Conservation (phyloP, 1,139 yeast genomes). For the Blastobotrys buckinghamii region DNA sequence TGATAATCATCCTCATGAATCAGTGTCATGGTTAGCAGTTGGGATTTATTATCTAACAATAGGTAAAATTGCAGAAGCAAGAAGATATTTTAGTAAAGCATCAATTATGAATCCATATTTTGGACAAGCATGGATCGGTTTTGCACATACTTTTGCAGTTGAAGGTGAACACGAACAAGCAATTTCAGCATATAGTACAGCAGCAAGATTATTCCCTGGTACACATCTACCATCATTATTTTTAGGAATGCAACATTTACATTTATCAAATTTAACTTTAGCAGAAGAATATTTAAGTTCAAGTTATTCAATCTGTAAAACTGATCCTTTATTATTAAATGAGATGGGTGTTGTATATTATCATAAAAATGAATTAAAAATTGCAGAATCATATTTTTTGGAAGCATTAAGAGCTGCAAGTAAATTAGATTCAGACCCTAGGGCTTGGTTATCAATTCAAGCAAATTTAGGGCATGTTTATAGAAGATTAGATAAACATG, state of each 20-base stretch:
- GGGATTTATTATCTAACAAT: constrained; percentile 84
- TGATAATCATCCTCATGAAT: constrained; percentile 73
- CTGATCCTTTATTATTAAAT: constrained; percentile 82
- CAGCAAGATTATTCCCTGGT: constrained; percentile 90
- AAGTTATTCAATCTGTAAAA: constrained; percentile 69
- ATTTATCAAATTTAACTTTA: constrained; percentile 72
- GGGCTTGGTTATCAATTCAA: constrained; percentile 82
- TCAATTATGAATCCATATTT: constrained; percentile 84
- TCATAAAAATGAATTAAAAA: constrained; percentile 60
- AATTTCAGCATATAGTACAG: constrained; percentile 93
- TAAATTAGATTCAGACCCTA: constrained; percentile 67
- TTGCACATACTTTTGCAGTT: constrained; percentile 95
- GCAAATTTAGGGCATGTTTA: constrained; percentile 90
- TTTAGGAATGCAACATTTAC: constrained; percentile 93
- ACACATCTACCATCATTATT: constrained; percentile 86
- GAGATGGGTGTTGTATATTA: constrained; percentile 89
- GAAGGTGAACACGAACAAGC: constrained; percentile 99
- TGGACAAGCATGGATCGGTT: constrained; percentile 97
- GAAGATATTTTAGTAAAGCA: constrained; percentile 84
- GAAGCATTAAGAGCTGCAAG: constrained; percentile 71
- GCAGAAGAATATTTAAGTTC: constrained; percentile 83
- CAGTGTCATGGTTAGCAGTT: constrained; percentile 89
- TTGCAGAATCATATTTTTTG: constrained; percentile 66
- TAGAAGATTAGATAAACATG: constrained; percentile 54
- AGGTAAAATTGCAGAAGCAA: constrained; percentile 70